A percentile compares a stretch with the other conserved stretches of the same genome.
Evolutionary conservation across 495 filamentous ascomycete species (phyloP).

Genomic region (Tuber calosporum): DNA sequence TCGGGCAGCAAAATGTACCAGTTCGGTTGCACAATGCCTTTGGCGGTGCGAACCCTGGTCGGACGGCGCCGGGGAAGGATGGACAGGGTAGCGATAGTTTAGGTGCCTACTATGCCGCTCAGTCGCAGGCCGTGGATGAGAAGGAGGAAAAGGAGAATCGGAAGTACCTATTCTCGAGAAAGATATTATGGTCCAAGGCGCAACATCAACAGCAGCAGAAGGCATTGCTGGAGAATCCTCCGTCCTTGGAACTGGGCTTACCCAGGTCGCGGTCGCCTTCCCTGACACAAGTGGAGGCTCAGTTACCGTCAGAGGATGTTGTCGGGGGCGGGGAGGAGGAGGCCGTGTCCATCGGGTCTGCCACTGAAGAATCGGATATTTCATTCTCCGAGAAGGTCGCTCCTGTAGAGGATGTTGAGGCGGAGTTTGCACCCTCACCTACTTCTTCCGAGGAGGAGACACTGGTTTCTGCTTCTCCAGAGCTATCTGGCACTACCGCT

Average conservation of each 20-base stretch:
- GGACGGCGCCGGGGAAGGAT: conserved; percentile 68
- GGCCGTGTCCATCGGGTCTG: conserved; percentile 37
- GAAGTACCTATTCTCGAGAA: conserved; percentile 41
- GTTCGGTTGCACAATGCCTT: conserved; percentile 54
- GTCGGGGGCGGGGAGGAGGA: conserved; percentile 10
- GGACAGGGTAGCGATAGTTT: conserved; percentile 48
- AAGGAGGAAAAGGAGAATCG: conserved; percentile 39
- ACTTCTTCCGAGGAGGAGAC: conserved; percentile 39
- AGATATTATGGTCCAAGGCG: conserved; percentile 42
- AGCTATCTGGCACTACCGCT: conserved; percentile 45
- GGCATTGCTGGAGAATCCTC: conserved; percentile 21
- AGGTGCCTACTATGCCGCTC: conserved; percentile 34
- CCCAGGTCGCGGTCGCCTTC: conserved; percentile 31
- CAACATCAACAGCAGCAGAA: conserved; percentile 41
- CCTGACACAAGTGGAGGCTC: conserved; percentile 20
- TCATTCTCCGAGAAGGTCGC: conserved; percentile 34
- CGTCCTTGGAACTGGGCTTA: conserved; percentile 20
- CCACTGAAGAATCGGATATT: conserved; percentile 41
- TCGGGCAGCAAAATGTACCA: conserved; percentile 48
- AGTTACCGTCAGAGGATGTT: conserved; percentile 18
- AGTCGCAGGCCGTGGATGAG: conserved; percentile 30
- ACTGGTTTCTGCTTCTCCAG: conserved; percentile 20
- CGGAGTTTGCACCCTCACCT: conserved; percentile 45
- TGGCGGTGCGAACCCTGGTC: conserved; percentile 54
- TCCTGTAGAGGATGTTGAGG: conserved; percentile 7